These are phyloP conservation scores for Monosporascus sp. DNA, from an alignment of 2,329 filamentous ascomycete genomes.

Conservation along the genomic window DNA sequence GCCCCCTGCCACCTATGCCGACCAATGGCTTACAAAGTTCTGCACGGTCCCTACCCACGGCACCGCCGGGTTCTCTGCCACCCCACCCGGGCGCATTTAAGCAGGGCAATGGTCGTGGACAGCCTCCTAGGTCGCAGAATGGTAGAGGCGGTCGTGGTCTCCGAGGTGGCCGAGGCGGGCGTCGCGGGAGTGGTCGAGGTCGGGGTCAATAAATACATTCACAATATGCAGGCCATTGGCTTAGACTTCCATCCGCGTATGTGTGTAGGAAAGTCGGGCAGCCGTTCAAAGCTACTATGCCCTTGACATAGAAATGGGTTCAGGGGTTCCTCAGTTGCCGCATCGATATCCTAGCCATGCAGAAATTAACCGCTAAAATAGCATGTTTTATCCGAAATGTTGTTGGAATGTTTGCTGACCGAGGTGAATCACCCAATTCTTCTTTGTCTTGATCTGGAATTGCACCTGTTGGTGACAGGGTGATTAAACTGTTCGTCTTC, in stretches of 20 bases:
- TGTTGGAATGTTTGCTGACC: no score
- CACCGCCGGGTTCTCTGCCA: constrained; percentile 16
- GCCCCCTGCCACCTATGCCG: constrained; percentile 14
- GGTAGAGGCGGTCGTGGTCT: constrained; percentile 20
- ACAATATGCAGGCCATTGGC: not conserved
- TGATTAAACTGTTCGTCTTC: no score
- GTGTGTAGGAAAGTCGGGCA: not conserved
- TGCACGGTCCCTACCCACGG: constrained; percentile 7
- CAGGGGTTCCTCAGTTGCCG: no score
- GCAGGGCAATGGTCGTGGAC: constrained; percentile 4
- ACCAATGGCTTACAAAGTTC: constrained; percentile 3
- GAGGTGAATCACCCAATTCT: no score
- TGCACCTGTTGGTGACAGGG: no score
- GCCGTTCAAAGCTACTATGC: not conserved
- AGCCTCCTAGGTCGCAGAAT: constrained; percentile 27
- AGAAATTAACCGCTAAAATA: no score
- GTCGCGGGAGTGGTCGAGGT: constrained; percentile 9
- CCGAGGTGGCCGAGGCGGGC: constrained; percentile 8
- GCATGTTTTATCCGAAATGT: no score
- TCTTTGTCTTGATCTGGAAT: no score
- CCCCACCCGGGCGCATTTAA: constrained; percentile 14
- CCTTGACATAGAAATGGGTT: no score
- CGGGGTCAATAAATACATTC: constrained; percentile 3
- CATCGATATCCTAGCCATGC: no score
- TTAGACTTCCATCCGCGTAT: not conserved